phyloP scores from a whole-genome alignment of 2,329 filamentous ascomycete species.

The Alternaria arborescens region DNA sequence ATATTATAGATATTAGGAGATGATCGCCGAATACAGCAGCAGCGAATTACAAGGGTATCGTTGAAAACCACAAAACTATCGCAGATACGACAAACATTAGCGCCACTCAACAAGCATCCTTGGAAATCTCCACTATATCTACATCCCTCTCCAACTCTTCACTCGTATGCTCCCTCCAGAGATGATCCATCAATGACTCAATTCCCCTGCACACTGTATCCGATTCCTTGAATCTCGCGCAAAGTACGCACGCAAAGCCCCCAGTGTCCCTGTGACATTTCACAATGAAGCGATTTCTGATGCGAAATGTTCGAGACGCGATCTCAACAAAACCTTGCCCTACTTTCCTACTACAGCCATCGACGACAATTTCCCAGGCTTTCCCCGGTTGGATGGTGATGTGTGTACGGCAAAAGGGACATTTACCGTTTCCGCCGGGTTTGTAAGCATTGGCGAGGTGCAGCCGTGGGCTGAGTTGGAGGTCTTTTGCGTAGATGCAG shows the following conservation, averaged over 20 bases:
- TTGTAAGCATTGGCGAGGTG: conserved; percentile 38
- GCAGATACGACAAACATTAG: background rate
- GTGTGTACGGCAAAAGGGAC: conserved; percentile 39
- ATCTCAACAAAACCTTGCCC: conserved; percentile 6
- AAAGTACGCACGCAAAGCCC: conserved; percentile 44
- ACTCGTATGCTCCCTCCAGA: conserved; percentile 44
- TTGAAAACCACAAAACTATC: background rate
- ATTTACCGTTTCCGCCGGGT: conserved; percentile 31
- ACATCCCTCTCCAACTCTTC: conserved; percentile 39
- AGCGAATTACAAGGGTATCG: background rate
- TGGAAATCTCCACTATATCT: conserved; percentile 34
- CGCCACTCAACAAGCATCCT: background rate
- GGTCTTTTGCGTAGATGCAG: conserved; percentile 44
- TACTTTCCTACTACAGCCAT: conserved; percentile 13
- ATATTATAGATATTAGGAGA: background rate
- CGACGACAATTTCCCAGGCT: conserved; percentile 42
- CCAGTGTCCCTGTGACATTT: conserved; percentile 43
- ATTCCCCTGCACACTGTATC: conserved; percentile 42
- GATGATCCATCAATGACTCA: conserved; percentile 42
- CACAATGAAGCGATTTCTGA: conserved; percentile 42
- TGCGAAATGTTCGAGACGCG: conserved; percentile 30
- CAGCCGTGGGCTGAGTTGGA: conserved; percentile 32
- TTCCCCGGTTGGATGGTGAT: conserved; percentile 32
- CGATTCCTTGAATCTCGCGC: conserved; percentile 30
- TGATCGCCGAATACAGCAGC: background rate